These are phyloP conservation scores for Tylopilus cervinicoccineus DNA, from an alignment of 768 basidiomycete species.

Conservation along the genomic window DNA sequence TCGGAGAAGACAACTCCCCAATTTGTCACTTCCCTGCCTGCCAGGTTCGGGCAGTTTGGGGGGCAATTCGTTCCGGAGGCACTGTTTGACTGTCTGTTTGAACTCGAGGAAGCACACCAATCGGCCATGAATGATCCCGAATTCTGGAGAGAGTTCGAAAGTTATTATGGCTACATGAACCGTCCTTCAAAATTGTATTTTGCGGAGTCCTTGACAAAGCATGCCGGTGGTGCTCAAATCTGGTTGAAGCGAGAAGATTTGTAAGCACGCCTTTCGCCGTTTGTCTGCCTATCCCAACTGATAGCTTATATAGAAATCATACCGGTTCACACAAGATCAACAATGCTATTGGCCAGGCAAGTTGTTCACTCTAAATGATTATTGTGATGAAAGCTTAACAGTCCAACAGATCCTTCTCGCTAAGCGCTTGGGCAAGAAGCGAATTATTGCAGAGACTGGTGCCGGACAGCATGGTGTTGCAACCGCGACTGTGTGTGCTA, in stretches of 20 bases:
- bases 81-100: slow-evolving; percentile 86
- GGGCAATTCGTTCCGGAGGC: slow-evolving; percentile 98
- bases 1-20: slow-evolving; percentile 15
- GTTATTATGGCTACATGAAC: slow-evolving; percentile 91
- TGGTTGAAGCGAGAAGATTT: slow-evolving; percentile 98
- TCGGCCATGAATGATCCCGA: slow-evolving; percentile 80
- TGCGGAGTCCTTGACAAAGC: slow-evolving; percentile 85
- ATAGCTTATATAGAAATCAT: slow-evolving; percentile 66
- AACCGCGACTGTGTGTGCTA: slow-evolving; percentile 96
- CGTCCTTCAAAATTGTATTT: slow-evolving; percentile 89
- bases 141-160: slow-evolving; percentile 90
- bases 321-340: slow-evolving; percentile 99
- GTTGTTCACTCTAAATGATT: slow-evolving; percentile 9
- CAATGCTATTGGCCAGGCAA: slow-evolving; percentile 93
- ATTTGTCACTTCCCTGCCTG: slow-evolving; percentile 54
- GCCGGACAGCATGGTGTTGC: slow-evolving; percentile 99
- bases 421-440: slow-evolving; percentile 88
- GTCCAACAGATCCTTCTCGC: slow-evolving; percentile 81
- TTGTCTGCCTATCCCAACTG: background rate
- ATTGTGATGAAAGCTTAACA: background rate
- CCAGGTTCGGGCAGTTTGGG: slow-evolving; percentile 91
- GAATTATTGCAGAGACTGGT: slow-evolving; percentile 98
- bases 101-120: slow-evolving; percentile 90
- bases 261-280: slow-evolving; percentile 37
- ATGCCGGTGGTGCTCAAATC: slow-evolving; percentile 90